Evolutionary conservation across 2,329 filamentous ascomycete genomes (phyloP).

Genomic region (Rhynchosporium graminicola): DNA sequence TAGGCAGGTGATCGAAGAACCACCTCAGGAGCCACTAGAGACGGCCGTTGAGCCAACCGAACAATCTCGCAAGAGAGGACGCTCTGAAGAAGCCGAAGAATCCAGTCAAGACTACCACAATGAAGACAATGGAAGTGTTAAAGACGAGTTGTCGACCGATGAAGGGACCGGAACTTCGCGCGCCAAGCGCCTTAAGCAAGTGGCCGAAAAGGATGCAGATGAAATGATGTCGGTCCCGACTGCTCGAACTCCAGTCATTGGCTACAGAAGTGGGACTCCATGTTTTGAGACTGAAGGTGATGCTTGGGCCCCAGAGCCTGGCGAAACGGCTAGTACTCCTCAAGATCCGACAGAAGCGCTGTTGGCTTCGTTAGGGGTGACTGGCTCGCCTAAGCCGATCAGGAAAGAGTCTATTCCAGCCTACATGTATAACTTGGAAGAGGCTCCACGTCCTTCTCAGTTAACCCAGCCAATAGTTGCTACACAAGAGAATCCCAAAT

Average conservation of each 20-base stretch:
- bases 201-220: slow-evolving; percentile 4
- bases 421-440: slow-evolving; percentile 16
- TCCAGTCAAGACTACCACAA: slow-evolving; percentile 18
- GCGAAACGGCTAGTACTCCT: slow-evolving; percentile 32
- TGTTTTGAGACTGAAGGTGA: slow-evolving; percentile 34
- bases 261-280: slow-evolving; percentile 30
- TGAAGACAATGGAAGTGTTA: slow-evolving; percentile 25
- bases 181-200: slow-evolving; percentile 35
- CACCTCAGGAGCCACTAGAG: background rate
- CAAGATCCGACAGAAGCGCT: slow-evolving; percentile 38
- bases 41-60: slow-evolving; percentile 9
- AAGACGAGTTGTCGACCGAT: slow-evolving; percentile 19
- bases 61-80: slow-evolving; percentile 33
- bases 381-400: slow-evolving; percentile 41
- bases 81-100: slow-evolving; percentile 23
- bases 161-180: slow-evolving; percentile 19
- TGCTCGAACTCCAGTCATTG: slow-evolving; percentile 24
- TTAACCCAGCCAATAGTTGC: slow-evolving; percentile 18
- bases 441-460: slow-evolving; percentile 5
- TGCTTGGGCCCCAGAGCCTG: slow-evolving; percentile 39
- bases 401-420: slow-evolving; percentile 25
- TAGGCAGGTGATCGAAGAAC: background rate
- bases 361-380: slow-evolving; percentile 42
- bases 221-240: slow-evolving; percentile 17
- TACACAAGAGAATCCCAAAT: slow-evolving; percentile 1